These are phyloP conservation scores for Tothia fuscella DNA, from an alignment of 2,329 filamentous ascomycete species.

Conservation along the genomic window DNA sequence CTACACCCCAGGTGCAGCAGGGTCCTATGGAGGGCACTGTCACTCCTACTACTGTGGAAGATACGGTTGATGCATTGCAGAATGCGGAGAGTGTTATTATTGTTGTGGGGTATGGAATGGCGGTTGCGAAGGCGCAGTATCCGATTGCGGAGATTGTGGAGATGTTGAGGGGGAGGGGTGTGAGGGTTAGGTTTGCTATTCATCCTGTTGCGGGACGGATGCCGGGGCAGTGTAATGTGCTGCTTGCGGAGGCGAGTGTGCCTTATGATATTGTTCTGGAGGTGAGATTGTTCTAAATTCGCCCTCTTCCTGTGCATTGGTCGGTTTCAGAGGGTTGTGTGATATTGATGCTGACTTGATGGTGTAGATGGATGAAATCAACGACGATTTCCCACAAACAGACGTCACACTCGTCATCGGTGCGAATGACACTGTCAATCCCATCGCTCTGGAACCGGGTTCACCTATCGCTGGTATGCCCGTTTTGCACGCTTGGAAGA, in stretches of 20 bases:
- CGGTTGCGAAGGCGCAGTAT: slow-evolving; percentile 86
- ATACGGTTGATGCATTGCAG: slow-evolving; percentile 62
- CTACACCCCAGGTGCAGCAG: slow-evolving; percentile 31
- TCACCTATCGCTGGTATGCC: slow-evolving; percentile 87
- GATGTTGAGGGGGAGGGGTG: slow-evolving; percentile 59
- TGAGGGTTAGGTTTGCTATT: slow-evolving; percentile 80
- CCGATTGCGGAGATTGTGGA: slow-evolving; percentile 73
- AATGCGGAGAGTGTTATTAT: slow-evolving; percentile 80
- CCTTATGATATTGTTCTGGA: slow-evolving; percentile 4
- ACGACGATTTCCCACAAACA: slow-evolving; percentile 78
- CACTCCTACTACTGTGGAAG: slow-evolving; percentile 66
- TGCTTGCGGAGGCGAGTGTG: slow-evolving; percentile 80
- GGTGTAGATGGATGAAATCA: slow-evolving; percentile 92
- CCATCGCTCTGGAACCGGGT: slow-evolving; percentile 72
- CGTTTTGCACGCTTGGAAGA: slow-evolving; percentile 86
- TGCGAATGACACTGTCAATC: slow-evolving; percentile 87
- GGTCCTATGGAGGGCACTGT: slow-evolving; percentile 59
- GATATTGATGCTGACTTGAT: slow-evolving; percentile 92
- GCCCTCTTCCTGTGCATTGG: too few relatives aligned
- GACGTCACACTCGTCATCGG: slow-evolving; percentile 83
- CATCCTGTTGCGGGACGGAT: slow-evolving; percentile 84
- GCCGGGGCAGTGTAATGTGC: slow-evolving; percentile 87
- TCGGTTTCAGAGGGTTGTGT: too few relatives aligned
- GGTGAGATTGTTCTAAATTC: too few relatives aligned
- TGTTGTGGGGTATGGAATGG: slow-evolving; percentile 84